Evolutionary conservation across 2,329 filamentous ascomycete species (phyloP).

Genomic region (Geoglossum cookeanum): DNA sequence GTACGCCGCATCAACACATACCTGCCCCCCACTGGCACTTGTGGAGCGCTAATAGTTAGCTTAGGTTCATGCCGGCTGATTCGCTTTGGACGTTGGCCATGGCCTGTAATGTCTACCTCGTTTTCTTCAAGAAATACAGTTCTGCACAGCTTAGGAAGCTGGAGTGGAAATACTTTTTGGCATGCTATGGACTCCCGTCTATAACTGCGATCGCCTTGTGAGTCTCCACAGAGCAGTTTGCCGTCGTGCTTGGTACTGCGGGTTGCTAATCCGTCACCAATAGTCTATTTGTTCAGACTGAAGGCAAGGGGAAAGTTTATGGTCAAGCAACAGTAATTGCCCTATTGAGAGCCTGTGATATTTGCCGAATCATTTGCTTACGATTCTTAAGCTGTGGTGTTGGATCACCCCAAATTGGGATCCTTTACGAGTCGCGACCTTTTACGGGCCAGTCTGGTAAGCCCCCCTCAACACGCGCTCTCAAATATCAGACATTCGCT

Average conservation of each 20-base stretch:
- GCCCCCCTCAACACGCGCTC: constrained; percentile 12
- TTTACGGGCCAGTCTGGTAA: constrained; percentile 56
- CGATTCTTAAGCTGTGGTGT: constrained; percentile 55
- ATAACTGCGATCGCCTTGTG: constrained; percentile 43
- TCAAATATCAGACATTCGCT: neutral
- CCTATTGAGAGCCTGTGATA: neutral
- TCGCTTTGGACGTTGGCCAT: constrained; percentile 63
- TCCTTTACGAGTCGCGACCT: constrained; percentile 51
- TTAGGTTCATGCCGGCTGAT: constrained; percentile 60
- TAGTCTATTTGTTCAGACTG: constrained; percentile 37
- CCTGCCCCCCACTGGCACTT: constrained; percentile 63
- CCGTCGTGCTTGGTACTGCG: neutral
- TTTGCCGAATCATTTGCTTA: neutral
- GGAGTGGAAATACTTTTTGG: constrained; percentile 49
- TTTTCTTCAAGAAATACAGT: constrained; percentile 58
- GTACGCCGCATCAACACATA: constrained; percentile 40
- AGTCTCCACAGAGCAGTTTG: neutral
- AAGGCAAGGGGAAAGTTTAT: constrained; percentile 40
- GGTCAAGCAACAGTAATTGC: constrained; percentile 43
- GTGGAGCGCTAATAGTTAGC: constrained; percentile 44
- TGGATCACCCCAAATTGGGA: constrained; percentile 56
- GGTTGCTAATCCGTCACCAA: neutral
- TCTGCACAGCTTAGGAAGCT: constrained; percentile 42
- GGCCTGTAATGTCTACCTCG: constrained; percentile 68
- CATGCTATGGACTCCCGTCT: constrained; percentile 59